A percentile compares a stretch with the other conserved stretches of the same genome.
Conservation (phyloP, 176 grass and related monocot species). For the Oryza glumipatula region DNA sequence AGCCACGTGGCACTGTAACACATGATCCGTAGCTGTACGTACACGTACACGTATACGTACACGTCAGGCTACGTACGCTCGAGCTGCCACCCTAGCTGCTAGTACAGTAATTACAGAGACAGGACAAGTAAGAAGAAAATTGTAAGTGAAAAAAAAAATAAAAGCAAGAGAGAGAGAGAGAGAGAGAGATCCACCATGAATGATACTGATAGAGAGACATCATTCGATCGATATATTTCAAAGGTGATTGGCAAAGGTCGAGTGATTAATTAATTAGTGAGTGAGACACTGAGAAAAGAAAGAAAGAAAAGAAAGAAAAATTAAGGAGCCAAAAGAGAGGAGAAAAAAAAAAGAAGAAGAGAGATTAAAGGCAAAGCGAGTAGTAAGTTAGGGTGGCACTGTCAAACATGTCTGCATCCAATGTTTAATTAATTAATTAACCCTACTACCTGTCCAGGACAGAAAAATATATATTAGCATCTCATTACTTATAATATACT, state of each 20-base stretch:
- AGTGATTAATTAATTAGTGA: conserved; percentile 25
- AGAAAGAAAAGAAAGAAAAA: not conserved
- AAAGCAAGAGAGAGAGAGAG: not conserved
- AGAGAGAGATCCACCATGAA: conserved; percentile 32
- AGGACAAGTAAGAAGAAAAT: not conserved
- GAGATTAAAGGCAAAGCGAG: conserved; percentile 12
- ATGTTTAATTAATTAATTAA: conserved; percentile 56
- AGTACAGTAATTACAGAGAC: conserved; percentile 49
- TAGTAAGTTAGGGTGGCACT: conserved; percentile 63
- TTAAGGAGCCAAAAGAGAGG: conserved; percentile 25
- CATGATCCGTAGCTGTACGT: not conserved
- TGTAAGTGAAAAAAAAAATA: not conserved
- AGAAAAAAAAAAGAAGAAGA: not conserved
- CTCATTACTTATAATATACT: conserved; percentile 11
- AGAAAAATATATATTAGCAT: conserved; percentile 1
- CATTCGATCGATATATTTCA: conserved; percentile 32
- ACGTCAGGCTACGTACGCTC: not conserved
- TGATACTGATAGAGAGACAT: conserved; percentile 29
- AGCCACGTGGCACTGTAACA: conserved; percentile 52
- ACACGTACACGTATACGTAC: not conserved
- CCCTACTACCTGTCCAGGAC: not conserved
- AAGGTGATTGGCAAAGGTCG: conserved; percentile 48
- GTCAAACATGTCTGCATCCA: conserved; percentile 32
- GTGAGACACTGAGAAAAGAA: conserved; percentile 5
- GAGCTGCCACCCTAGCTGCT: not conserved